A percentile compares a stretch with the other conserved stretches of the same genome.
Evolutionary conservation across 805 yeast genomes (phyloP).

Genomic region (Nakazawaea sp.): DNA sequence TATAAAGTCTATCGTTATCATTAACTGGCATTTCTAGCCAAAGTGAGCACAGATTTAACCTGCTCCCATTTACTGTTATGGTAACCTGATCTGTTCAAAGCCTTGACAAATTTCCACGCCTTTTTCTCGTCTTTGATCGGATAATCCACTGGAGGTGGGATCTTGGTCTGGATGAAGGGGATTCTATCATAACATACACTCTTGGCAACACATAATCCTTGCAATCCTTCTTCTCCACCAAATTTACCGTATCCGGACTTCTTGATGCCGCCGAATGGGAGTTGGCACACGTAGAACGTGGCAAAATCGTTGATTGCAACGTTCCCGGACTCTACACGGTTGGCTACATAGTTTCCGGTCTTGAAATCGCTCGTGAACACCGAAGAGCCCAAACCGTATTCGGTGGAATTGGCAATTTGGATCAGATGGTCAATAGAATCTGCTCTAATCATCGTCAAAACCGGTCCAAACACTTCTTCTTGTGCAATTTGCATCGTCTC

Average conservation of each 20-base stretch:
- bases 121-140: conserved; percentile 75
- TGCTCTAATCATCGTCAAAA: conserved; percentile 75
- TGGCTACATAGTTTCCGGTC: conserved; percentile 57
- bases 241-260: conserved; percentile 97
- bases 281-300: conserved; percentile 88
- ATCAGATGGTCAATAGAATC: conserved; percentile 59
- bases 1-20: not conserved
- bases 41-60: conserved; percentile 43
- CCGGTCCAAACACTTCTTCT: conserved; percentile 93
- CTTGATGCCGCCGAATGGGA: conserved; percentile 93
- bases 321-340: conserved; percentile 70
- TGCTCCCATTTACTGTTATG: conserved; percentile 68
- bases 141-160: conserved; percentile 87
- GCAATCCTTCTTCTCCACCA: conserved; percentile 95
- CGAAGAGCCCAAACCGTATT: conserved; percentile 88
- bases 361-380: conserved; percentile 66
- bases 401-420: conserved; percentile 72
- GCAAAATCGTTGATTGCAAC: conserved; percentile 98
- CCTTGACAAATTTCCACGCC: conserved; percentile 85
- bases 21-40: conserved; percentile 39
- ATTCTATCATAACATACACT: conserved; percentile 81
- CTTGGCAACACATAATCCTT: conserved; percentile 83
- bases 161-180: conserved; percentile 70
- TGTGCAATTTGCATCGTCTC: conserved; percentile 73
- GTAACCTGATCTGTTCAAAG: conserved; percentile 81